A percentile compares a stretch with the other conserved stretches of the same genome.
Evolutionary conservation across 1,139 yeast genomes (phyloP).

Genomic region (Scheffersomyces segobiensis): DNA sequence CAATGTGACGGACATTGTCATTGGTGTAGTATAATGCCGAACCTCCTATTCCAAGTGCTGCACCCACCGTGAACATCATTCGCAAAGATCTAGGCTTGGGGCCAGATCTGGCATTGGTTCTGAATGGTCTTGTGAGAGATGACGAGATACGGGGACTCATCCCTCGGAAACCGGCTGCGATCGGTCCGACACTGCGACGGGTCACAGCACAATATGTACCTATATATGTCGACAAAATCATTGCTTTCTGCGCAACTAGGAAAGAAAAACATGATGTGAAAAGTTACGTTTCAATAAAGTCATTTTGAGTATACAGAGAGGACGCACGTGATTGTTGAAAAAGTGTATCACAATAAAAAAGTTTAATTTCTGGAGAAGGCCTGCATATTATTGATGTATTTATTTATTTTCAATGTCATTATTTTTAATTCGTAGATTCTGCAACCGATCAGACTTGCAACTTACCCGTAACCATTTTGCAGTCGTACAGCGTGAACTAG

Average conservation of each 20-base stretch:
- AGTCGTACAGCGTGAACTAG: background rate
- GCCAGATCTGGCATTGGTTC: background rate
- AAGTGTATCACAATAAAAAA: too few species aligned
- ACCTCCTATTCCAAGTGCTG: constrained; percentile 32
- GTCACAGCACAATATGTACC: background rate
- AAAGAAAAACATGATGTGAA: background rate
- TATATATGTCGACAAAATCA: background rate
- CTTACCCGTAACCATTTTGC: background rate
- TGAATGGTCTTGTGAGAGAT: background rate
- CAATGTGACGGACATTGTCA: constrained; percentile 31
- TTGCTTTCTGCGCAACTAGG: background rate
- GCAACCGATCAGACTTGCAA: background rate
- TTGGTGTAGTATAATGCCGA: constrained; percentile 34
- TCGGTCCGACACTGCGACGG: background rate
- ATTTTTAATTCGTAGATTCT: too few species aligned
- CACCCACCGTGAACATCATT: constrained; percentile 27
- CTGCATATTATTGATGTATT: background rate
- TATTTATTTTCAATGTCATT: background rate
- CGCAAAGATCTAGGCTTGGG: background rate
- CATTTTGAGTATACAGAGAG: background rate
- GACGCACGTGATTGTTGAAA: background rate
- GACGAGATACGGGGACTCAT: background rate
- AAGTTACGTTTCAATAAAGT: background rate
- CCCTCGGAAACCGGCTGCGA: background rate
- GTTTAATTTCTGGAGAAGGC: background rate